Base-by-base conservation (phyloP, 192 early-diverging fungal species). In the Backusella macrospora region DNA sequence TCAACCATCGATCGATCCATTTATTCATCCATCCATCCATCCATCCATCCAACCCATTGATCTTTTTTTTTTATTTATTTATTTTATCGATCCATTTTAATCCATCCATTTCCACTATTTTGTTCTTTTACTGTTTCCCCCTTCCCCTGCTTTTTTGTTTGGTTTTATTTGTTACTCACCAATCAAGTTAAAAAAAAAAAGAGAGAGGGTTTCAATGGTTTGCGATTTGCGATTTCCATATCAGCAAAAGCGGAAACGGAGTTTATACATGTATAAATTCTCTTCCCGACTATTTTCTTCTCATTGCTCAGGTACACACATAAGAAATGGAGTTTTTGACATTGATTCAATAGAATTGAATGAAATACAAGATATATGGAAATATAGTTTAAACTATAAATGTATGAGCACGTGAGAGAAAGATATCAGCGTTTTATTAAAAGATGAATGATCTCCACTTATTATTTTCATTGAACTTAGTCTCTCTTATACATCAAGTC, bases 171-270 rank as follows among this genome's bases (percentile, higher is more conserved):
- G 45, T 46, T 59, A 46, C 71, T 72, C 42, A 72, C 70, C 71
- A 72, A 72, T 23, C 44, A 72, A 46, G 16, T 52, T 39, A 34
- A 29, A 70, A 43, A 62, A 63, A 59, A 70, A 52, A 52, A 72
- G 26, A 72, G 62, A 72, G 71, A 39, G 64, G 62, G 71, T 68
- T 68, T 59, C 52, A 23, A 26, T 23, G 52, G 4, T 59, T 59
- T 59, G 52, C 10, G 21, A 59, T 59, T 59, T 59, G 10, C 4
- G 21, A 12, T 26, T 59, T 59, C 21, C 9, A 13, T 59, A 59
- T 52, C 49, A 59, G 12, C 52, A 59, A 59, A 59, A 59, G 26
- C 12, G 52, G 52, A 23, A 59, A 59, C 52, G 52, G 52, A 59
- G 52, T 59, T 34, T 34, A 34, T n/a, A 18, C n/a, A 49, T 6